Evolutionary conservation across 2,329 filamentous ascomycete genomes (phyloP), one percentile per base, ranked within the genome.

Genomic region (Didymella segeticola): DNA sequence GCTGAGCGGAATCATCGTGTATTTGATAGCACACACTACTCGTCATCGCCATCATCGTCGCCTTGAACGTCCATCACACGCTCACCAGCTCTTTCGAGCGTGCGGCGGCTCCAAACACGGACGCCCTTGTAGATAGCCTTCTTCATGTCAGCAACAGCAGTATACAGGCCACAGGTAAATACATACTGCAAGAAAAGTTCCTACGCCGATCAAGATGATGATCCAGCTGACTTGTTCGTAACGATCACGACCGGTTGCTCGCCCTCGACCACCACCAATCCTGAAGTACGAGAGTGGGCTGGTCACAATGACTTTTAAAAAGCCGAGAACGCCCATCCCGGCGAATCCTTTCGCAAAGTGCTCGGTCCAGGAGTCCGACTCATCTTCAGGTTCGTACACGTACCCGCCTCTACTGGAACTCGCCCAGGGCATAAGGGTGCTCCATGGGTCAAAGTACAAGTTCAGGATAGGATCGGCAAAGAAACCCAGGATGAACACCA

Each of bases 381-480:
- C 57, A 66, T 76, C 55, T 33, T 75, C 76, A 4, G 68, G 61
- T 37, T 70, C 60, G 48, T 69, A 62, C 15, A 67, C 54, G 47
- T 72, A 56, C 26, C 66, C 36, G 26, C 34, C 7, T 37, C 56
- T 53, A 15, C 55, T 53, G 9, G 58, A 60, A 22, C 56, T 64
- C 42, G 66, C 61, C 58, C 69, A 73, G 4, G 73, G 73, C 25
- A 68, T 68, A 8, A 81, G 67, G 11, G 76, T 76, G 36, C 70
- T 68, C 60, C 77, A 77, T 0, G 92, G 92, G 68, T 96, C 91
- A 48, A 93, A 77, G 79, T 93, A 96, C 23, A 96, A 78, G 64
- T 92, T 90, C 73, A 98, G 88, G 56, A 98, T 91, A 1, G 93
- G 93, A 74, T 98, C 93, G 55, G 93, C 93, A 61, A 98, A 77